Evolutionary conservation across 345 rosid species (phyloP).

Genomic region (Corchorus capsularis): DNA sequence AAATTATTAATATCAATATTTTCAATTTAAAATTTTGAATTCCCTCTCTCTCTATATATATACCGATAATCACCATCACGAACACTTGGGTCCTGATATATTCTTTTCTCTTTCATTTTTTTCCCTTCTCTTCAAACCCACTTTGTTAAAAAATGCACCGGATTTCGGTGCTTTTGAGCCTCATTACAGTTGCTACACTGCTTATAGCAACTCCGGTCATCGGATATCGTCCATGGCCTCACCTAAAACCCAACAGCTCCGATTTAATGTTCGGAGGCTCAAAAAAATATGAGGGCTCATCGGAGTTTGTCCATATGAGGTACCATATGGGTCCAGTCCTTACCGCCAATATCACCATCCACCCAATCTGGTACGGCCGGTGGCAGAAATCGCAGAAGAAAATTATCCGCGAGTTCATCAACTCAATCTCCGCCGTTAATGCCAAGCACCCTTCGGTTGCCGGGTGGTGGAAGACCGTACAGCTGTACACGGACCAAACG

Average conservation of each 20-base stretch:
- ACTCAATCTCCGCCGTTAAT: slow-evolving; percentile 64
- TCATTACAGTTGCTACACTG: slow-evolving; percentile 37
- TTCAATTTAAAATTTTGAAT: not conserved
- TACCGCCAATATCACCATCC: slow-evolving; percentile 81
- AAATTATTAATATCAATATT: not conserved
- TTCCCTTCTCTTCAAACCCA: not conserved
- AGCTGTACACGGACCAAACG: slow-evolving; percentile 85
- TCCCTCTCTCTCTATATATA: slow-evolving; percentile 23
- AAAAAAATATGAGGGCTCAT: slow-evolving; percentile 93
- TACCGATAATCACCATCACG: slow-evolving; percentile 4
- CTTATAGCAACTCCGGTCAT: slow-evolving; percentile 25
- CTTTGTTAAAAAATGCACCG: slow-evolving; percentile 23
- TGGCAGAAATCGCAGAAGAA: slow-evolving; percentile 77
- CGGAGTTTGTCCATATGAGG: slow-evolving; percentile 75
- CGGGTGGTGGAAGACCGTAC: slow-evolving; percentile 96
- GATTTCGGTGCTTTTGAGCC: slow-evolving; percentile 35
- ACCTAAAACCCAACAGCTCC: slow-evolving; percentile 48
- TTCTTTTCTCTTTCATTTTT: not conserved
- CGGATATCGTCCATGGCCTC: slow-evolving; percentile 85
- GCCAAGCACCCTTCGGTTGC: slow-evolving; percentile 70
- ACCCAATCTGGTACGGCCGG: slow-evolving; percentile 91
- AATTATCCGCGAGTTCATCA: slow-evolving; percentile 83
- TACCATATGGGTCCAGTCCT: slow-evolving; percentile 98
- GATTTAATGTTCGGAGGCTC: slow-evolving; percentile 50
- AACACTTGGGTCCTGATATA: not conserved